These are phyloP conservation scores for Vaccinium myrtillus DNA, from an alignment of 148 eudicot genomes.

Conservation along the genomic window DNA sequence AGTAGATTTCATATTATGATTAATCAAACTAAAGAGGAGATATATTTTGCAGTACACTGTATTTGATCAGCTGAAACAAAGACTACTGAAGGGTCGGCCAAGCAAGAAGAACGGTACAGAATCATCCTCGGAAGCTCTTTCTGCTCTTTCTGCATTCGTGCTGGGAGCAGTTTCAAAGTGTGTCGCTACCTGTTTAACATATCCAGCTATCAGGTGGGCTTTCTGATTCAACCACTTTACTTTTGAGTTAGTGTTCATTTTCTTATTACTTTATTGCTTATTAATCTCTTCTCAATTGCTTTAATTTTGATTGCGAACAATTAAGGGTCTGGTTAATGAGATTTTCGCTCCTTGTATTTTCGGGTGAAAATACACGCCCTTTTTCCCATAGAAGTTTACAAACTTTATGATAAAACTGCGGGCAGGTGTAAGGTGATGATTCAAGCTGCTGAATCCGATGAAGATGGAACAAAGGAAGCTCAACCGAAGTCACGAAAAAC, in stretches of 20 bases:
- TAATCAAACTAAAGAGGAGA: constrained; percentile 4
- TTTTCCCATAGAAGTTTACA: background rate
- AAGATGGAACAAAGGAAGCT: constrained; percentile 29
- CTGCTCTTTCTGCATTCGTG: constrained; percentile 81
- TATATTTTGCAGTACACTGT: constrained; percentile 67
- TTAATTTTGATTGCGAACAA: background rate
- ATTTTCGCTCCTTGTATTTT: background rate
- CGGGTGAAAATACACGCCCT: background rate
- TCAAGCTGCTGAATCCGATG: constrained; percentile 74
- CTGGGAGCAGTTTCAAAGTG: constrained; percentile 92
- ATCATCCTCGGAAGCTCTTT: constrained; percentile 62
- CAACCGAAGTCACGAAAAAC: constrained; percentile 52
- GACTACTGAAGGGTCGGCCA: constrained; percentile 41
- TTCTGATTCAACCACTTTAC: background rate
- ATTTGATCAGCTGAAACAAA: constrained; percentile 87
- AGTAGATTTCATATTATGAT: background rate
- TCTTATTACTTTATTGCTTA: background rate
- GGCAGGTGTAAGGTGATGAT: constrained; percentile 85
- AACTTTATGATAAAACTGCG: constrained; percentile 11
- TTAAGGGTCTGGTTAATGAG: background rate
- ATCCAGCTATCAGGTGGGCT: constrained; percentile 84
- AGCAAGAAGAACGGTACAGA: constrained; percentile 31
- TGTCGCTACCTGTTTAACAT: constrained; percentile 83
- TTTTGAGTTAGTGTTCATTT: background rate
- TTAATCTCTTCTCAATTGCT: background rate